Percentiles rank a stretch among this genome's conserved stretches.
phyloP scores from a whole-genome alignment of 805 yeast genomes.

The Danielia oregonensis region DNA sequence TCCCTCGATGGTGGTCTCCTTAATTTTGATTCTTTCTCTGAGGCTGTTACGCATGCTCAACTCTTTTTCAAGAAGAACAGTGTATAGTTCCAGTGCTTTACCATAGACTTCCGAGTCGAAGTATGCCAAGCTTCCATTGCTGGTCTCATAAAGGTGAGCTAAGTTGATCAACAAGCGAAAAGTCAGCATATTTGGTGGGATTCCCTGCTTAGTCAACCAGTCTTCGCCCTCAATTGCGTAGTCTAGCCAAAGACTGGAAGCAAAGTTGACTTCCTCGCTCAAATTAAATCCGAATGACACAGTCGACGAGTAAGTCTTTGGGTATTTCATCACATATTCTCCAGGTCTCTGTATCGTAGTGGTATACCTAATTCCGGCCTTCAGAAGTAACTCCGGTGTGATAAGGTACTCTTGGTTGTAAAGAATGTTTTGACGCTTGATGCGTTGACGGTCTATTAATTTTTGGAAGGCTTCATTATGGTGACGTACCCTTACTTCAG shows the following conservation, averaged over 20 bases:
- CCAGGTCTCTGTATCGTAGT: conserved; percentile 58
- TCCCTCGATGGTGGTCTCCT: conserved; percentile 33
- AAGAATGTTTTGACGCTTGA: conserved; percentile 10
- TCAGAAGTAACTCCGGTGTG: conserved; percentile 46
- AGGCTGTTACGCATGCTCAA: conserved; percentile 37
- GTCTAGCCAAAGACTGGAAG: conserved; percentile 54
- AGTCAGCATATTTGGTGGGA: conserved; percentile 52
- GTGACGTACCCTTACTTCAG: conserved; percentile 26
- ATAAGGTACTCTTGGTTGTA: conserved; percentile 44
- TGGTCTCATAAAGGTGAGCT: conserved; percentile 38
- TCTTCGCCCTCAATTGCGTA: conserved; percentile 45
- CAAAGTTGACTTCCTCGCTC: conserved; percentile 55
- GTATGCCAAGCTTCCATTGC: conserved; percentile 22
- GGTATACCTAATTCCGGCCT: conserved; percentile 45
- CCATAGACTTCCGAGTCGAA: conserved; percentile 35
- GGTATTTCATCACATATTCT: conserved; percentile 55
- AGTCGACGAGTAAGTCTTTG: conserved; percentile 48
- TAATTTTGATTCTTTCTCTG: conserved; percentile 22
- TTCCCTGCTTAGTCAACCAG: conserved; percentile 47
- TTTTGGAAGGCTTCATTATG: conserved; percentile 20
- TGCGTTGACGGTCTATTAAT: conserved; percentile 9
- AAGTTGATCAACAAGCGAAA: conserved; percentile 47
- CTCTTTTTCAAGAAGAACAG: conserved; percentile 38
- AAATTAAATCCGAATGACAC: conserved; percentile 55
- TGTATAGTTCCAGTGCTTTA: conserved; percentile 30